phyloP scores from a whole-genome alignment of 768 basidiomycete species.

The Coprinopsis marcescibilis region DNA sequence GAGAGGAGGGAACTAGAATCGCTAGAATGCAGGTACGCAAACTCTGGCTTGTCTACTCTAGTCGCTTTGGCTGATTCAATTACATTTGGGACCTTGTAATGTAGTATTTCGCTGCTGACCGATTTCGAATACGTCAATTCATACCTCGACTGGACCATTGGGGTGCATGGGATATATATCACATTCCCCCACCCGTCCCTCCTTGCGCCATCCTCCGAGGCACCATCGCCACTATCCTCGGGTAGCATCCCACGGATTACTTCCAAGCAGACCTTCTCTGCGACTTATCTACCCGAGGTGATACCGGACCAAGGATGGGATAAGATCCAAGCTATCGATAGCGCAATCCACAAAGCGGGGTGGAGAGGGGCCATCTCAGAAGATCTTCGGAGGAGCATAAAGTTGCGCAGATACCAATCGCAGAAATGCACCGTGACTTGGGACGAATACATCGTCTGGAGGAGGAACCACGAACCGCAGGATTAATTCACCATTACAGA shows the following conservation, averaged over 20 bases:
- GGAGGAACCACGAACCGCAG: conserved; percentile 35
- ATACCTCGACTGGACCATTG: conserved; percentile 92
- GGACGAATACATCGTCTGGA: conserved; percentile 77
- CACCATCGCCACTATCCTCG: conserved; percentile 70
- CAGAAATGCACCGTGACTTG: conserved; percentile 60
- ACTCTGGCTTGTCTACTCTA: conserved; percentile 4
- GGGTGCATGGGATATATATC: conserved; percentile 88
- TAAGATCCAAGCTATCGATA: conserved; percentile 83
- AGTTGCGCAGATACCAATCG: conserved; percentile 79
- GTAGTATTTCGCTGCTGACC: conserved; percentile 87
- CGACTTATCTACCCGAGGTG: conserved; percentile 92
- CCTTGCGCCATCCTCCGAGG: conserved; percentile 50
- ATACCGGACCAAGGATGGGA: conserved; percentile 93
- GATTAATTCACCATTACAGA: no score
- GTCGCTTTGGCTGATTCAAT: no score
- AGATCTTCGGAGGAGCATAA: conserved; percentile 69
- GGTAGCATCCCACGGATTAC: conserved; percentile 51
- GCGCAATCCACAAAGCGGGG: conserved; percentile 90
- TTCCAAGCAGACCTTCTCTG: conserved; percentile 61
- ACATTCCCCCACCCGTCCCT: conserved; percentile 77
- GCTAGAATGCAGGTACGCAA: conserved; percentile 82
- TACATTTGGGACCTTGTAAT: no score
- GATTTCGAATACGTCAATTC: conserved; percentile 81
- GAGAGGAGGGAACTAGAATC: conserved; percentile 66
- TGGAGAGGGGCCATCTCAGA: conserved; percentile 82